Conservation (phyloP, 2,329 filamentous ascomycete species). For the Fusarium siculi region DNA sequence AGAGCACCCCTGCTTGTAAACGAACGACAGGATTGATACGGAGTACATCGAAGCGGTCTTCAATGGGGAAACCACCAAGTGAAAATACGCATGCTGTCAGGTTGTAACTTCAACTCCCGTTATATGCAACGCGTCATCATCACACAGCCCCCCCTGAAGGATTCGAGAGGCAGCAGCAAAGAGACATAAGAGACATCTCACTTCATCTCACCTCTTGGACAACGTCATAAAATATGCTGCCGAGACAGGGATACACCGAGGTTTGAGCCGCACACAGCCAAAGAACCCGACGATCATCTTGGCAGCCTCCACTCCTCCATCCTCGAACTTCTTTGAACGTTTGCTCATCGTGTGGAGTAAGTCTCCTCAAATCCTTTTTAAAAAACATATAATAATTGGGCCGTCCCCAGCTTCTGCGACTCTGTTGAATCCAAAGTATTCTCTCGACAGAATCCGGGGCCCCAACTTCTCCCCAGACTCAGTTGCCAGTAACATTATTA, state of each 20-base stretch:
- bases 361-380: background rate
- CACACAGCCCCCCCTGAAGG: background rate
- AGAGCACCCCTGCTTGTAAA: background rate
- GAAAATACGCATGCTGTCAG: background rate
- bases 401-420: background rate
- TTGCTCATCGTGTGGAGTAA: background rate
- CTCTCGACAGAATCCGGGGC: constrained; percentile 8
- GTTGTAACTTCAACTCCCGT: background rate
- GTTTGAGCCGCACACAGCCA: constrained; percentile 19
- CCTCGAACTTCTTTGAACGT: background rate
- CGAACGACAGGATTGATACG: rapidly evolving
- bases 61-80: background rate
- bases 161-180: constrained; percentile 10
- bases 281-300: constrained; percentile 36
- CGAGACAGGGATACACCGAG: constrained; percentile 34
- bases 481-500: background rate
- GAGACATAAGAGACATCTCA: background rate
- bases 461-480: constrained; percentile 19
- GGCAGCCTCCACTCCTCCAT: constrained; percentile 34
- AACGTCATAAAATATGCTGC: constrained; percentile 32
- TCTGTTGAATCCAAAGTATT: background rate
- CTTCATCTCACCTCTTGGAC: constrained; percentile 12
- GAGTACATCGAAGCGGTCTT: rapidly evolving
- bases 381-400: constrained; percentile 27
- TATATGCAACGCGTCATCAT: constrained; percentile 12